Evolutionary conservation across 176 grass and related monocot species (phyloP).

Genomic region (Carex myosuroides): DNA sequence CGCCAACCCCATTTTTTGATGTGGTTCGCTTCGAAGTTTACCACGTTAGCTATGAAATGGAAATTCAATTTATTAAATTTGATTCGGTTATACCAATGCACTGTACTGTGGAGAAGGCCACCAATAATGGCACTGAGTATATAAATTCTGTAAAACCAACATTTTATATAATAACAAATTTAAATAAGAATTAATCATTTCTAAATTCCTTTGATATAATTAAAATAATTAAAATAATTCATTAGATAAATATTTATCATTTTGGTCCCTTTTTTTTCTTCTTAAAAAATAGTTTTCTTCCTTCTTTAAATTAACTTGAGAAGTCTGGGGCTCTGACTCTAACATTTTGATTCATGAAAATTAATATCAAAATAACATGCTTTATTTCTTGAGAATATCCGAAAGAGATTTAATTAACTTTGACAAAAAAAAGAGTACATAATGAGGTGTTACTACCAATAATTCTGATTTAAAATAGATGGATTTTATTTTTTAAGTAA

Average conservation of each 20-base stretch:
- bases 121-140: too few species aligned
- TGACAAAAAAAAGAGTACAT: neutral
- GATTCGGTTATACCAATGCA: too few species aligned
- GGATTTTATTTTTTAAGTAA: too few species aligned
- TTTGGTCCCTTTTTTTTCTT: too few species aligned
- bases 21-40: slow-evolving; percentile 41
- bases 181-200: too few species aligned
- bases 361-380: neutral
- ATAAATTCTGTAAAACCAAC: too few species aligned
- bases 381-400: neutral
- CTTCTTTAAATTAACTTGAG: too few species aligned
- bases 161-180: too few species aligned
- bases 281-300: too few species aligned
- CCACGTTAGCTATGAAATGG: slow-evolving; percentile 27
- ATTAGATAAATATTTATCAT: neutral
- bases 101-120: too few species aligned
- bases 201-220: too few species aligned
- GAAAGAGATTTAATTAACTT: neutral
- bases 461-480: neutral
- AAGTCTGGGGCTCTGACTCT: neutral
- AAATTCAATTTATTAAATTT: too few species aligned
- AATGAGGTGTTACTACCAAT: neutral
- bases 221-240: neutral
- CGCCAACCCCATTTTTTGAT: slow-evolving; percentile 54
- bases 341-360: neutral